A percentile compares a stretch with the other conserved stretches of the same genome.
Evolutionary conservation across 352 stramenopile species (phyloP).

Genomic region (Pythium phragmiticola): DNA sequence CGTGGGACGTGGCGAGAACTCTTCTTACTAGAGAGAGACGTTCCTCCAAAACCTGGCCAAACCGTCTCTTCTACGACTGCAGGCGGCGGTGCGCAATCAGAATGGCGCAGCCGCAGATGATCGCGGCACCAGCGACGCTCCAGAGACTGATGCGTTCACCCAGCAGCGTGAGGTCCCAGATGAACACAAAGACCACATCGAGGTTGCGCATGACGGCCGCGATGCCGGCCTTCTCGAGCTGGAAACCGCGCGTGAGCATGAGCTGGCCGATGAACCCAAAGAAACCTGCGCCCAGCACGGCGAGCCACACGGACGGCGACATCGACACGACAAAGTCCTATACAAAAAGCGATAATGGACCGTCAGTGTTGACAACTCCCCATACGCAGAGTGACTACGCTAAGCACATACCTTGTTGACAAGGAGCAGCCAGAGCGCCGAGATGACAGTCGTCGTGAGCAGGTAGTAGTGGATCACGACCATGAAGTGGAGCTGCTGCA

Average conservation of each 20-base stretch:
- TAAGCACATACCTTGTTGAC: slow-evolving; percentile 1
- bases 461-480: slow-evolving; percentile 61
- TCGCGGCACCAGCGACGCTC: slow-evolving; percentile 39
- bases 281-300: slow-evolving; percentile 40
- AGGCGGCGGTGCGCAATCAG: slow-evolving; percentile 31
- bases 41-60: no score
- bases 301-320: slow-evolving; percentile 38
- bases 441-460: slow-evolving; percentile 38
- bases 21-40: no score
- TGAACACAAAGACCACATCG: slow-evolving; percentile 58
- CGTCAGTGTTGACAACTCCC: no score
- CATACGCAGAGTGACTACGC: not conserved
- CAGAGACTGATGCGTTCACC: slow-evolving; percentile 40
- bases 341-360: not conserved
- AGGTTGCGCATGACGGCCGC: slow-evolving; percentile 52
- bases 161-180: slow-evolving; percentile 47
- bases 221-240: slow-evolving; percentile 54
- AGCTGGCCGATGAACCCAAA: slow-evolving; percentile 52
- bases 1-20: no score
- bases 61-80: slow-evolving; percentile 1
- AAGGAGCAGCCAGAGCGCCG: slow-evolving; percentile 19
- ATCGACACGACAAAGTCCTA: slow-evolving; percentile 34
- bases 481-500: slow-evolving; percentile 50
- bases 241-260: slow-evolving; percentile 61
- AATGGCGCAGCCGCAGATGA: slow-evolving; percentile 36